phyloP scores from a whole-genome alignment of 2,329 filamentous ascomycete genomes.

The Fusarium sororula region DNA sequence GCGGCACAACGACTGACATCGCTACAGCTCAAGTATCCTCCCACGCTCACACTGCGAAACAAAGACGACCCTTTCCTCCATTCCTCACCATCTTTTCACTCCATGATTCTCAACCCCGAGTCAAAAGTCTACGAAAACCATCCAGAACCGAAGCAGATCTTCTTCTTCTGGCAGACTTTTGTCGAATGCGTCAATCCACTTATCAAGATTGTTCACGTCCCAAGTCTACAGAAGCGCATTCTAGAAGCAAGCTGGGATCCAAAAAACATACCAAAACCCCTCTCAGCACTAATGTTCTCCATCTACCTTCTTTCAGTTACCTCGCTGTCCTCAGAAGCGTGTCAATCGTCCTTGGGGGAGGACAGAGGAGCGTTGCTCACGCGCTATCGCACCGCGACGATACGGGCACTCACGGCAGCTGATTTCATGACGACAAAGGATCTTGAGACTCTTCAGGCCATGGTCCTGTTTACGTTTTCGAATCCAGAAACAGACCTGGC shows the following conservation, averaged over 20 bases:
- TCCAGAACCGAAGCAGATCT: constrained; percentile 45
- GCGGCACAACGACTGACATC: neutral
- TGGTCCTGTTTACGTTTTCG: constrained; percentile 43
- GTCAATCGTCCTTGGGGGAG: constrained; percentile 23
- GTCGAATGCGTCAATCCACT: constrained; percentile 47
- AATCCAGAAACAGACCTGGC: constrained; percentile 44
- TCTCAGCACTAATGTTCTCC: constrained; percentile 42
- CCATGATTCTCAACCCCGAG: neutral
- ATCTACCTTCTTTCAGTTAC: constrained; percentile 43
- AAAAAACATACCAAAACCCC: constrained; percentile 9
- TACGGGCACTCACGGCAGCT: constrained; percentile 38
- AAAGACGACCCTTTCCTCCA: constrained; percentile 35
- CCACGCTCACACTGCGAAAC: constrained; percentile 22
- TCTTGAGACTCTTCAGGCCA: constrained; percentile 44
- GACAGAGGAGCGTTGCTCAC: constrained; percentile 19
- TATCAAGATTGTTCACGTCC: constrained; percentile 46
- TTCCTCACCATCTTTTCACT: constrained; percentile 11
- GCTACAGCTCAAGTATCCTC: constrained; percentile 38
- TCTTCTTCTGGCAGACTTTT: constrained; percentile 46
- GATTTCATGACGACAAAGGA: constrained; percentile 42
- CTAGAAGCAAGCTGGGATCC: constrained; percentile 44
- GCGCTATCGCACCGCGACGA: constrained; percentile 37
- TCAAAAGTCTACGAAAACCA: constrained; percentile 23
- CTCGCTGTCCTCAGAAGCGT: constrained; percentile 27
- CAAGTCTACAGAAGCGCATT: constrained; percentile 45